A percentile compares a stretch with the other conserved stretches of the same genome.
Evolutionary conservation across 371 early-diverging fungal species (phyloP).

Genomic region (Lichtheimia corymbifera): DNA sequence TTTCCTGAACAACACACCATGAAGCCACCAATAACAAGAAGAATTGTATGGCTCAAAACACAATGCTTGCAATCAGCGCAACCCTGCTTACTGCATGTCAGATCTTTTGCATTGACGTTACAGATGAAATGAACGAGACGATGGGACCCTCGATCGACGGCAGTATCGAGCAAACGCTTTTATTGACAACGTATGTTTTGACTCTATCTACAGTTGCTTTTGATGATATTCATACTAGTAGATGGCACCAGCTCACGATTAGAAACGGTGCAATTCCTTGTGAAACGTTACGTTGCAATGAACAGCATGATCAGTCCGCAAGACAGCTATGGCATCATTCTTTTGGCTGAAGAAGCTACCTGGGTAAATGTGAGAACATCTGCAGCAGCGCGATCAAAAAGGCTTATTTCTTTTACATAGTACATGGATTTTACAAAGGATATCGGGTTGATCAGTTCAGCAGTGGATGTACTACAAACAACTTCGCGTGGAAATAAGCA

Average conservation of each 20-base stretch:
- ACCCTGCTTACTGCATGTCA: not conserved
- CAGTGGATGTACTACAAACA: constrained; percentile 8
- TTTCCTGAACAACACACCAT: too few species aligned
- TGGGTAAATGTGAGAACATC: constrained; percentile 4
- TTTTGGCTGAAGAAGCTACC: constrained; percentile 10
- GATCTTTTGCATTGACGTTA: constrained; percentile 20
- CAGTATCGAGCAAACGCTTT: constrained; percentile 14
- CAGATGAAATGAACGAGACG: constrained; percentile 18
- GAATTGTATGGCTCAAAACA: too few species aligned
- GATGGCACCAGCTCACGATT: constrained; percentile 12
- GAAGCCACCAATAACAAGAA: too few species aligned
- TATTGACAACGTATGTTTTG: not conserved
- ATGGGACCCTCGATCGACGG: constrained; percentile 19
- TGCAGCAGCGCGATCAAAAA: not conserved
- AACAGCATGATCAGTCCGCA: constrained; percentile 10
- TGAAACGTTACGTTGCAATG: constrained; percentile 21
- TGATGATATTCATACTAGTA: too few species aligned
- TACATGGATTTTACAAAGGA: constrained; percentile 16
- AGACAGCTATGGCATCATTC: constrained; percentile 19
- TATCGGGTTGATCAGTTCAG: not conserved
- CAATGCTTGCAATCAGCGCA: too few species aligned
- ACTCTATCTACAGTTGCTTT: too few species aligned
- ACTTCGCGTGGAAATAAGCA: too few species aligned
- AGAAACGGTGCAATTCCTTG: constrained; percentile 10
- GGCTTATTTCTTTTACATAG: not conserved